phyloP scores from a whole-genome alignment of 225 moss, liverwort and hornwort genomes.

The Straminergon stramineum region DNA sequence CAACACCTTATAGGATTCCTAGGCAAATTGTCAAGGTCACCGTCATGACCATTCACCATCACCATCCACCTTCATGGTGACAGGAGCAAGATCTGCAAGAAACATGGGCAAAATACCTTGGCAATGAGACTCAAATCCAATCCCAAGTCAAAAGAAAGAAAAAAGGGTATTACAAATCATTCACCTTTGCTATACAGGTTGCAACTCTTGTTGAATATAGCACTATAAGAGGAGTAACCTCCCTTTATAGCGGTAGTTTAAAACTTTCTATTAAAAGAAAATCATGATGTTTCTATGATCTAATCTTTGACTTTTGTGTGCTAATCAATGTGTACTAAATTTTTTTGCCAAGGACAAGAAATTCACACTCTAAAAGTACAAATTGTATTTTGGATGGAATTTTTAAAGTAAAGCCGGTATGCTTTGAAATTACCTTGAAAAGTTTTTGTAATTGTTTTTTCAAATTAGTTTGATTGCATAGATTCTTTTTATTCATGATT shows the following conservation, averaged over 20 bases:
- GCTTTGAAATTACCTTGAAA: neutral
- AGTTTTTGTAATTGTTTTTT: neutral
- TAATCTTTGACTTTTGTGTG: neutral
- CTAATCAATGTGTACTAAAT: neutral
- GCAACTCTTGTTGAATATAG: neutral
- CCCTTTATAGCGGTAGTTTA: neutral
- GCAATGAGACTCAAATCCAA: neutral
- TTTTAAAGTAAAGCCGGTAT: neutral
- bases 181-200: neutral
- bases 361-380: neutral
- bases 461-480: neutral
- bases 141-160: fast-evolving
- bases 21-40: fast-evolving
- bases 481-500: neutral
- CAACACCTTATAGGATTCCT: fast-evolving
- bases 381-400: neutral
- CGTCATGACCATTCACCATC: neutral
- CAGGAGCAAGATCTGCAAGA: fast-evolving
- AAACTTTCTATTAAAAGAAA: too few relatives aligned
- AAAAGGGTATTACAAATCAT: fast-evolving
- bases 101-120: fast-evolving
- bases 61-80: fast-evolving
- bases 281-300: neutral
- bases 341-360: neutral
- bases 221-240: fast-evolving